Evolutionary conservation across 768 basidiomycete genomes (phyloP).

Genomic region (Lactifluus hygrophoroides): DNA sequence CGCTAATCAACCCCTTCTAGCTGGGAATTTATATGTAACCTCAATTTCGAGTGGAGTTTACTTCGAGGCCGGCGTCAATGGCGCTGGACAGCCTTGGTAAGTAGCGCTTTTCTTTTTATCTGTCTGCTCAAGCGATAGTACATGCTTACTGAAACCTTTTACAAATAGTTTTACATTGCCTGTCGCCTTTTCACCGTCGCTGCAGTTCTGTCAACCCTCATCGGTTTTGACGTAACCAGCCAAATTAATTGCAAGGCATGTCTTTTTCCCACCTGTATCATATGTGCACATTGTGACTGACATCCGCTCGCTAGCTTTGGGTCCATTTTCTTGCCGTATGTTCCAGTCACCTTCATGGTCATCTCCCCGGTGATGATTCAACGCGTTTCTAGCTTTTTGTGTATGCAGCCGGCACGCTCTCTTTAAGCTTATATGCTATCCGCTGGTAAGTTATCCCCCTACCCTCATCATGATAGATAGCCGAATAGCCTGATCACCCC

Average conservation of each 20-base stretch:
- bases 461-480: background rate
- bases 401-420: conserved; percentile 4
- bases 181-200: conserved; percentile 2
- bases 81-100: conserved; percentile 14
- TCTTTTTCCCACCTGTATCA: background rate
- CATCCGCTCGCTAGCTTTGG: background rate
- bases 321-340: conserved; percentile 2
- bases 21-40: conserved; percentile 18
- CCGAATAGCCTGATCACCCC: background rate
- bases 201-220: background rate
- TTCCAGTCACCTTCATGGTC: background rate
- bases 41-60: conserved; percentile 15
- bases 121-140: background rate
- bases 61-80: conserved; percentile 10
- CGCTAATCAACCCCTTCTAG: background rate
- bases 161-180: conserved; percentile 13
- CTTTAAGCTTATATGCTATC: conserved; percentile 13
- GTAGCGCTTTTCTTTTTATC: background rate
- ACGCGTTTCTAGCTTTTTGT: conserved; percentile 5
- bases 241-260: conserved; percentile 11
- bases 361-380: background rate
- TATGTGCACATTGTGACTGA: background rate
- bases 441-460: conserved; percentile 2
- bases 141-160: background rate
- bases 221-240: conserved; percentile 4